Evolutionary conservation across 2,329 filamentous ascomycete genomes (phyloP).

Genomic region (Arachnopeziza araneosa): DNA sequence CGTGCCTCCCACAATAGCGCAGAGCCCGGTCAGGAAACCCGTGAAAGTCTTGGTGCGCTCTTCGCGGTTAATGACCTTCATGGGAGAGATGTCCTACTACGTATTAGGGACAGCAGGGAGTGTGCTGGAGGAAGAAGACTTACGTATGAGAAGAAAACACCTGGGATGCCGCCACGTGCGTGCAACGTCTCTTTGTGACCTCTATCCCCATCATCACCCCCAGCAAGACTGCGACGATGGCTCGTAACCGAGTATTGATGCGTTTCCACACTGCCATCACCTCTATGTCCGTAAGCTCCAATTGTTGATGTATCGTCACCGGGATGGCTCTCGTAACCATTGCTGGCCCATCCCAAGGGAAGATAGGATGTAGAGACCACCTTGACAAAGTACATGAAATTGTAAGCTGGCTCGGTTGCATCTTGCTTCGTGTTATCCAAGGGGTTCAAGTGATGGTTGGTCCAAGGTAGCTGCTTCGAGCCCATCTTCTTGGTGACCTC

Average conservation of each 20-base stretch:
- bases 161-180: constrained; percentile 85
- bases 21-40: constrained; percentile 88
- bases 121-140: constrained; percentile 35
- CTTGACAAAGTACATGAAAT: constrained; percentile 99
- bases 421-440: constrained; percentile 74
- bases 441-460: constrained; percentile 87
- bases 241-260: constrained; percentile 98
- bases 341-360: constrained; percentile 75
- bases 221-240: constrained; percentile 81
- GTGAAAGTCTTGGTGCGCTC: constrained; percentile 83
- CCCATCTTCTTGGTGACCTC: constrained; percentile 57
- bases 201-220: constrained; percentile 78
- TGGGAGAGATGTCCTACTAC: constrained; percentile 85
- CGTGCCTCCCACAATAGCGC: constrained; percentile 90
- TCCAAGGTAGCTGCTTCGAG: constrained; percentile 58
- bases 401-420: constrained; percentile 78
- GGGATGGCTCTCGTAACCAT: constrained; percentile 33
- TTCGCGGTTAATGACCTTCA: constrained; percentile 99
- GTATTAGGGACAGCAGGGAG: constrained; percentile 18
- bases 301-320: constrained; percentile 53
- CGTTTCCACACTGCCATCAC: constrained; percentile 83
- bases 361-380: constrained; percentile 95
- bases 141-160: constrained; percentile 97
- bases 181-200: constrained; percentile 91
- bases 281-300: constrained; percentile 60